phyloP scores from a whole-genome alignment of 352 stramenopile species.

The Globisporangium cederbergense region DNA sequence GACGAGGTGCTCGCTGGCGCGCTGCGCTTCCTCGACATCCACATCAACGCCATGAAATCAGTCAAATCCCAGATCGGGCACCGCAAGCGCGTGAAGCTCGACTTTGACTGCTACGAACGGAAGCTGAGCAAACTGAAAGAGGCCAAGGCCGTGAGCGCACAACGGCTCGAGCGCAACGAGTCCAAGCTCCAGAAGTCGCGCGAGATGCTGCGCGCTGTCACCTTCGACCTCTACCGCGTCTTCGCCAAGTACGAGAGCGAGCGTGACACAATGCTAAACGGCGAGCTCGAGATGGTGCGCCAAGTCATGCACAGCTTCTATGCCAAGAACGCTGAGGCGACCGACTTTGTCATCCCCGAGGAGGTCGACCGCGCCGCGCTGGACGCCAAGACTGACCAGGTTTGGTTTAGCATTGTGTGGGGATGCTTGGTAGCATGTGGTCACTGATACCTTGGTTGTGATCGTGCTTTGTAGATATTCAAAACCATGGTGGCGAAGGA shows the following conservation, averaged over 20 bases:
- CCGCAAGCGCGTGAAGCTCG: conserved; percentile 63
- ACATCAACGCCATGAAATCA: conserved; percentile 76
- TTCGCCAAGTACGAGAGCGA: conserved; percentile 80
- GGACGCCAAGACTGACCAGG: conserved; percentile 44
- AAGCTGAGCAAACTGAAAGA: conserved; percentile 42
- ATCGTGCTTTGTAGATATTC: conserved; percentile 29
- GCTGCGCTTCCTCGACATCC: conserved; percentile 65
- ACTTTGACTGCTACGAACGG: conserved; percentile 66
- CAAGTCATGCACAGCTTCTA: conserved; percentile 83
- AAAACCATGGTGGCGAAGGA: conserved; percentile 60
- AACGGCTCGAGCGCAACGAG: conserved; percentile 56
- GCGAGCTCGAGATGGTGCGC: conserved; percentile 76
- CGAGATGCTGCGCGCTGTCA: conserved; percentile 43
- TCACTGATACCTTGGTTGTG: background rate
- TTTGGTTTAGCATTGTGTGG: conserved; percentile 4
- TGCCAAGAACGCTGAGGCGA: conserved; percentile 65
- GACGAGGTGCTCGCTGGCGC: conserved; percentile 59
- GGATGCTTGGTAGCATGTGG: background rate
- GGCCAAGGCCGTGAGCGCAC: conserved; percentile 12
- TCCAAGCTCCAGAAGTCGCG: conserved; percentile 47
- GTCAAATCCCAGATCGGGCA: conserved; percentile 67
- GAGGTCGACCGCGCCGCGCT: conserved; percentile 48
- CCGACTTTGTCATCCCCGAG: conserved; percentile 56
- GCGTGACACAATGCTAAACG: conserved; percentile 69
- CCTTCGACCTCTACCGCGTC: conserved; percentile 64